Evolutionary conservation across 257 asterid species (phyloP).

Genomic region (Nicotiana paniculata): DNA sequence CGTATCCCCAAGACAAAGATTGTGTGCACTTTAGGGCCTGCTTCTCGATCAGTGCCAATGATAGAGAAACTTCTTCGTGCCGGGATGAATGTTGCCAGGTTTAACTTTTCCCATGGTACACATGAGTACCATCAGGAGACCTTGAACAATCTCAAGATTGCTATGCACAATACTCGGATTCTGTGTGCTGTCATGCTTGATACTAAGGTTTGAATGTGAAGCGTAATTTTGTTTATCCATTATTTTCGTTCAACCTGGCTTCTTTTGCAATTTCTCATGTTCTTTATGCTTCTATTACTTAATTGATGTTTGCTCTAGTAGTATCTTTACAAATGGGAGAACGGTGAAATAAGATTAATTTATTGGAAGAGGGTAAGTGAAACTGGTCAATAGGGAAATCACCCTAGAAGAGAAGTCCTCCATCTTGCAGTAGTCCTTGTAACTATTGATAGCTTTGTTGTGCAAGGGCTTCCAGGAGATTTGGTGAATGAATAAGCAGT

Average conservation of each 20-base stretch:
- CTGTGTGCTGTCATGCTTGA: constrained; percentile 85
- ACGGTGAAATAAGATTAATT: too few relatives aligned
- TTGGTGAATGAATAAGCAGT: too few relatives aligned
- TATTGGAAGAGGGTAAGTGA: too few relatives aligned
- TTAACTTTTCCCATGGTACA: constrained; percentile 78
- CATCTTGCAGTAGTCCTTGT: too few relatives aligned
- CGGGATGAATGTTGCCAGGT: constrained; percentile 79
- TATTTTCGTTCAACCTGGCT: neutral
- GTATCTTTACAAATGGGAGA: too few relatives aligned
- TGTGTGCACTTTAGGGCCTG: constrained; percentile 80
- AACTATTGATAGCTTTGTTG: too few relatives aligned
- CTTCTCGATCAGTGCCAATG: constrained; percentile 66
- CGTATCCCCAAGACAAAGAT: constrained; percentile 71
- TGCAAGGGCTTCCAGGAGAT: too few relatives aligned
- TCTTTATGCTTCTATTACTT: neutral
- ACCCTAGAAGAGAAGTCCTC: too few relatives aligned
- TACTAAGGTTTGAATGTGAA: constrained; percentile 23
- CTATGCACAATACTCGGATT: constrained; percentile 62
- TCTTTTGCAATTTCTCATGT: neutral
- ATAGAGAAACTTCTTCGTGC: constrained; percentile 70
- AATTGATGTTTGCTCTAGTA: too few relatives aligned
- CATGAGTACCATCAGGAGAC: constrained; percentile 81
- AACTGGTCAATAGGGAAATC: too few relatives aligned
- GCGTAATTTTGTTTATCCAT: neutral
- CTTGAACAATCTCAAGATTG: constrained; percentile 48